Base-by-base conservation (phyloP, 2,329 filamentous ascomycete genomes). In the Monilinia laxa region DNA sequence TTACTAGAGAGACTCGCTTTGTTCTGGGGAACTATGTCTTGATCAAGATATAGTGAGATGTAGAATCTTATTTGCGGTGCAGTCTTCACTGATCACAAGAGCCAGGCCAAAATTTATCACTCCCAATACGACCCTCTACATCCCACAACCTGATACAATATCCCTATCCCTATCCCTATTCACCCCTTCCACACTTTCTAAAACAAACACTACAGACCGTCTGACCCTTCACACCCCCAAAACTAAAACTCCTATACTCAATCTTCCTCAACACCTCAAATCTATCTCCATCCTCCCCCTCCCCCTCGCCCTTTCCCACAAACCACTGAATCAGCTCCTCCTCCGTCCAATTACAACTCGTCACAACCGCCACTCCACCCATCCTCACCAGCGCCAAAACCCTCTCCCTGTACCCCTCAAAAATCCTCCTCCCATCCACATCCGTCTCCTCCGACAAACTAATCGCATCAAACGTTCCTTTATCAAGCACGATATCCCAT, bases 261-360 rank as follows among this genome's bases (percentile, higher is more conserved):
- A 97, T 87, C 72, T 85, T 87, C 66, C 87, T 85, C 68, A 81
- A 80, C 72, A 96, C 82, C 60, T 80, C 75, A 67, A 78, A 77
- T 38, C 54, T 59, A 3, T 52, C 45, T 38, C 23, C 45, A 10
- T 25, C 12, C 12, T 64, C 71, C 69, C 20, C 68, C 78, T 3
- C 78, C 80, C 62, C 68, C 78, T 3, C 78, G 80, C 62, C 84
- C 87, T 45, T 72, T 69, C 25, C 68, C 78, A 84, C 87, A 76
- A 98, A 95, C 93, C 94, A 98, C 20, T 79, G 80, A 68, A 84
- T 81, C 73, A 99, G 79, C 81, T 99, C 95, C 52, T 87, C 85
- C 80, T 95, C 93, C 1, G 94, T 98, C 95, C 95, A 99, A 79
- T 99, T 99, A 78, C 95, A 99, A 78, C 93, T 97, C 65, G 95